Base-by-base conservation (phyloP, 306 rosid genomes). In the Prunus mume region DNA sequence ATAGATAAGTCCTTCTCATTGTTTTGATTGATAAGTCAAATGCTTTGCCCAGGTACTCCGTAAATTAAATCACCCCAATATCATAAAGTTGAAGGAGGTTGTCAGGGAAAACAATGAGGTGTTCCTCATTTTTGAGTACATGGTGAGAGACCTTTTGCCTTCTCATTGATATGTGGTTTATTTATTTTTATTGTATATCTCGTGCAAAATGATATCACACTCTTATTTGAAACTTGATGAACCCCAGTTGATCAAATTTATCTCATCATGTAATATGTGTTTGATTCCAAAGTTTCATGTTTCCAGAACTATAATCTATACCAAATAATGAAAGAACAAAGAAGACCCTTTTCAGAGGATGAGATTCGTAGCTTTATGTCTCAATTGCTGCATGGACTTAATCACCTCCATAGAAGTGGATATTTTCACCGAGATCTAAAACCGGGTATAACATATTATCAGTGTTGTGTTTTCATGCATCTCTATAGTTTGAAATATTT, bases 351-450 rank as follows among this genome's bases (percentile, higher is more conserved):
- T 84, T 79, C 90, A 47, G 96, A 90, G 81, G 89, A 88, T 52
- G 96, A 87, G 84, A 88, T 92, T 76, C 88, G 86, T 65, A 71
- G 87, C 85, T 84, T 90, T 65, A 85, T 92, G 90, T 81, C 84
- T 61, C 97, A 92, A 84, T 73, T 92, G 73, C 81, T 92, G 51
- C 84, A 78, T 56, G 97, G 97, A 73, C 91, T 92, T 41, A 74
- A 79, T 86, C 90, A 92, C 80, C 83, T 92, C 83, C 96, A 92
- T 84, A 90, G 76, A 76, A 88, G 28, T 81, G 87, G 93, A 83
- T 92, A 82, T 82, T 92, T 92, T 85, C 97, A 92, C 75, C 83
- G 96, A 78, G 97, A 92, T 87, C 84, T 92, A 78, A 92, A 92
- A 81, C 97, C 96, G 22, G 96, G 97, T 92, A 79, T 73, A 77